phyloP scores from a whole-genome alignment of 768 basidiomycete genomes.

The Trametes cubensis region DNA sequence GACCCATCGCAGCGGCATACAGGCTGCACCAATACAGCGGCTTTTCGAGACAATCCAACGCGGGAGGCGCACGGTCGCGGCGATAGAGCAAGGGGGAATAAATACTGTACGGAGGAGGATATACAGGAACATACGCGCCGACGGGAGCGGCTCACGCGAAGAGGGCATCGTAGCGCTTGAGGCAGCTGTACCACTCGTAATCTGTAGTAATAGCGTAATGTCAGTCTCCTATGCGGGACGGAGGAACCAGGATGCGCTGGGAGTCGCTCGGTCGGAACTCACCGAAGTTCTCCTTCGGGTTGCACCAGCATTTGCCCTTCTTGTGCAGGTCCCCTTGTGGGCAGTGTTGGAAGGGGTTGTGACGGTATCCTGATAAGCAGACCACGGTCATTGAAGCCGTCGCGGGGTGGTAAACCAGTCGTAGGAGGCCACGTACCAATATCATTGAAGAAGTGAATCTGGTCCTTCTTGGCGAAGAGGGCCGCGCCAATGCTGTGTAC shows the following conservation, averaged over 20 bases:
- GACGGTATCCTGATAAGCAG: slow-evolving; percentile 59
- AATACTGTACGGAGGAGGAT: slow-evolving; percentile 4
- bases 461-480: slow-evolving; percentile 83
- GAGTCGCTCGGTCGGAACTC: slow-evolving; percentile 27
- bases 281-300: slow-evolving; percentile 75
- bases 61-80: neutral
- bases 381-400: no score
- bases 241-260: neutral
- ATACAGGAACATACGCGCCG: neutral
- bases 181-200: slow-evolving; percentile 87
- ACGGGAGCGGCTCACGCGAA: slow-evolving; percentile 39
- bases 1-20: no score
- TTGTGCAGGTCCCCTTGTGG: slow-evolving; percentile 74
- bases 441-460: slow-evolving; percentile 94
- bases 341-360: slow-evolving; percentile 95
- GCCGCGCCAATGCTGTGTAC: slow-evolving; percentile 85
- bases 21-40: no score
- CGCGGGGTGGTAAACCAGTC: neutral
- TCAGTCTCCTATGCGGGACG: slow-evolving; percentile 6
- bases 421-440: slow-evolving; percentile 52
- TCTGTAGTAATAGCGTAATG: slow-evolving; percentile 45
- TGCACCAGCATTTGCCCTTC: slow-evolving; percentile 87
- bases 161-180: slow-evolving; percentile 71
- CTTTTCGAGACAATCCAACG: neutral
- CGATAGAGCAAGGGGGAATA: slow-evolving; percentile 1